A percentile compares a stretch with the other conserved stretches of the same genome.
These are phyloP conservation scores for Plantago coronopus DNA, from an alignment of 305 asterid species.

Conservation along the genomic window DNA sequence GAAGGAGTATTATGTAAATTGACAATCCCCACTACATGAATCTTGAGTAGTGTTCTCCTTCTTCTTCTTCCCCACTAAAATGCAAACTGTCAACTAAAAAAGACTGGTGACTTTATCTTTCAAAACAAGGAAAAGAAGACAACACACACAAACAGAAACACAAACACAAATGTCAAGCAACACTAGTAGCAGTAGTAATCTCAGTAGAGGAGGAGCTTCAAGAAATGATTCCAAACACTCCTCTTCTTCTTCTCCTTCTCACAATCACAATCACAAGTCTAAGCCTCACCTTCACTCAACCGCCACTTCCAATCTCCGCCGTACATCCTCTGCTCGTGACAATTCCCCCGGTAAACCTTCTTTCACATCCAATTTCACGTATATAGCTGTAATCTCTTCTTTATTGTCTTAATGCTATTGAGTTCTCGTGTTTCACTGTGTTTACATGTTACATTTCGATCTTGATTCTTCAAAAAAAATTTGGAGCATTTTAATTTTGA, in stretches of 20 bases:
- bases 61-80: neutral
- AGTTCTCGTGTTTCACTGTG: no score
- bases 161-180: neutral
- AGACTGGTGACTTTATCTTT: neutral
- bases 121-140: neutral
- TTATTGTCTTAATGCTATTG: no score
- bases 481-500: no score
- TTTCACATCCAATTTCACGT: neutral
- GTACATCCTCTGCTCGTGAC: neutral
- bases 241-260: neutral
- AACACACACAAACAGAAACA: neutral
- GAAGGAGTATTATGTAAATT: no score
- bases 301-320: neutral
- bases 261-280: neutral
- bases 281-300: neutral
- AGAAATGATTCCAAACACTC: neutral
- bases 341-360: neutral
- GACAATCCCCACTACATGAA: no score
- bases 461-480: no score
- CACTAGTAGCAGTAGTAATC: neutral
- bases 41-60: no score
- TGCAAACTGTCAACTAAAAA: constrained; percentile 4
- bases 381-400: no score
- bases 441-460: no score
- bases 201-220: neutral